Percentiles rank a stretch among this genome's conserved stretches.
These are phyloP conservation scores for Lactarius indigo DNA, from an alignment of 768 basidiomycete species.

Conservation along the genomic window DNA sequence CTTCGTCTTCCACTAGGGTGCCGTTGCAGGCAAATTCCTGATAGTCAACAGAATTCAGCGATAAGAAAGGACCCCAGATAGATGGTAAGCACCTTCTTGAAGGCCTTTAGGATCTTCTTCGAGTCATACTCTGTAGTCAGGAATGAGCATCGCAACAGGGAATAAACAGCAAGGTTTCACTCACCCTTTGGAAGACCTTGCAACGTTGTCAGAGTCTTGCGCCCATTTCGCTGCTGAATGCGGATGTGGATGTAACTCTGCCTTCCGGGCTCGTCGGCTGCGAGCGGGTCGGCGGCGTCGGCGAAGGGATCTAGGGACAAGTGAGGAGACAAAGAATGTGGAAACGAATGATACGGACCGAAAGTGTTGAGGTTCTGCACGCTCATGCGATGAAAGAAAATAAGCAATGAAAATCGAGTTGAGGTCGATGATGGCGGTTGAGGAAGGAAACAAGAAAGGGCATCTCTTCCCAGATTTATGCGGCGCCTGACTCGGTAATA, in stretches of 20 bases:
- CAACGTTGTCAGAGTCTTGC: conserved; percentile 96
- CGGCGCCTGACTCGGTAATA: conserved; percentile 5
- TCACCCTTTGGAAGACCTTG: conserved; percentile 90
- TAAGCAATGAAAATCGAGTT: conserved; percentile 37
- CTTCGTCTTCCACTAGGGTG: conserved; percentile 91
- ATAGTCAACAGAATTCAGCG: conserved; percentile 18
- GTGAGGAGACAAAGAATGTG: conserved; percentile 28
- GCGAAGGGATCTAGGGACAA: conserved; percentile 81
- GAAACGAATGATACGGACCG: conserved; percentile 45
- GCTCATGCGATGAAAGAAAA: conserved; percentile 78
- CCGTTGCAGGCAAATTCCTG: conserved; percentile 99
- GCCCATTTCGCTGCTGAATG: conserved; percentile 98
- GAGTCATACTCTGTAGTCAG: conserved; percentile 78
- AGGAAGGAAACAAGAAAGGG: conserved; percentile 28
- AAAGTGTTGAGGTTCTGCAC: conserved; percentile 86
- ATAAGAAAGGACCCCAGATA: neutral
- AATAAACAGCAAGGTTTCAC: conserved; percentile 30
- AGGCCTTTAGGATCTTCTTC: conserved; percentile 97
- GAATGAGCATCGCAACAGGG: conserved; percentile 19
- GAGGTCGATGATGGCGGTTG: conserved; percentile 42
- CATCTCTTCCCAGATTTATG: conserved; percentile 14
- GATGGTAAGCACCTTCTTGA: conserved; percentile 77
- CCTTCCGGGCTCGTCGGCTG: conserved; percentile 71
- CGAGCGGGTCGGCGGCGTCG: conserved; percentile 86
- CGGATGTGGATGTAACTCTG: conserved; percentile 90